phyloP scores from a whole-genome alignment of 495 filamentous ascomycete species.

The Penicillium lividum region DNA sequence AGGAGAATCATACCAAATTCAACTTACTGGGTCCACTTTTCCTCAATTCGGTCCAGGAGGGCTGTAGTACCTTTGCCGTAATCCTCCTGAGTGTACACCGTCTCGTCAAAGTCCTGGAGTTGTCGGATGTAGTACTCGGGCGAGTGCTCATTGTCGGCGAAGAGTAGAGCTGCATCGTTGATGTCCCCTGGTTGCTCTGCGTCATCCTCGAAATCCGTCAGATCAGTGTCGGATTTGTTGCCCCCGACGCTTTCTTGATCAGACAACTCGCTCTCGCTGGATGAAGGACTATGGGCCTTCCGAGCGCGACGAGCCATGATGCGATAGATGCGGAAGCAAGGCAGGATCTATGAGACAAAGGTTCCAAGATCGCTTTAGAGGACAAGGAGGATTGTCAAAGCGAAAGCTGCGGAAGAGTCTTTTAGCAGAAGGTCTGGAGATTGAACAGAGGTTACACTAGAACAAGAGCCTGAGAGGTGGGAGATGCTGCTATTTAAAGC shows the following conservation, averaged over 20 bases:
- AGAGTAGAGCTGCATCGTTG: slow-evolving; percentile 23
- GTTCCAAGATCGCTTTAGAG: not conserved
- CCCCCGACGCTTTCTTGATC: slow-evolving; percentile 22
- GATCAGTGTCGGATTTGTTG: slow-evolving; percentile 22
- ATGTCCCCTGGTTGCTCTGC: slow-evolving; percentile 14
- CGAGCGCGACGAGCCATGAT: slow-evolving; percentile 22
- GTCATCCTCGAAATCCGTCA: slow-evolving; percentile 25
- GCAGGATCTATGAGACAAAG: too few species aligned
- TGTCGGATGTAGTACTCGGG: slow-evolving; percentile 39
- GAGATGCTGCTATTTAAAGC: not conserved
- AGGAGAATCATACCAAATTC: not conserved
- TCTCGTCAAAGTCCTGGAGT: slow-evolving; percentile 37
- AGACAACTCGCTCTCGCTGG: slow-evolving; percentile 20
- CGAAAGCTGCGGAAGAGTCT: not conserved
- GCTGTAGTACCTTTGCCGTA: slow-evolving; percentile 32
- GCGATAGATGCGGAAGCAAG: slow-evolving; percentile 8
- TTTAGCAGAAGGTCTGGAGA: not conserved
- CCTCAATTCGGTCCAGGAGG: slow-evolving; percentile 31
- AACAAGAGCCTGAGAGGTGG: slow-evolving; percentile 8
- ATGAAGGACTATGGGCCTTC: slow-evolving; percentile 10
- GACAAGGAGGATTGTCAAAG: not conserved
- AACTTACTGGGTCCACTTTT: slow-evolving; percentile 20
- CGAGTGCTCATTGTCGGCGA: slow-evolving; percentile 33
- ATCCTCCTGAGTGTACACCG: slow-evolving; percentile 35
- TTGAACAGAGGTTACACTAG: not conserved